phyloP scores from a whole-genome alignment of 192 early-diverging fungal species.

The Coemansia sp. region DNA sequence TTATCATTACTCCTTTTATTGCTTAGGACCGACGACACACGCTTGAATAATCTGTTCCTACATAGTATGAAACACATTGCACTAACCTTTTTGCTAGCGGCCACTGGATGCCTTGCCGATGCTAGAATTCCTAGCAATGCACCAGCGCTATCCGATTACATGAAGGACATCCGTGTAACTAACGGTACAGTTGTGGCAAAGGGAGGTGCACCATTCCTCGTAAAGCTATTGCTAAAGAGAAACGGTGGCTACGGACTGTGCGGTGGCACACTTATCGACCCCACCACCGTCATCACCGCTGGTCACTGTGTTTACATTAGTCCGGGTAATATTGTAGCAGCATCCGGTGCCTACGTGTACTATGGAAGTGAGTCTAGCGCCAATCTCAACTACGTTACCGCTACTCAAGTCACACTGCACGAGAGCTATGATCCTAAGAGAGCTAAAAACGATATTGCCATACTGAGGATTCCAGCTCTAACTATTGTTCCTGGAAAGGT shows the following conservation, averaged over 20 bases:
- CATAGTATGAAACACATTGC: neutral
- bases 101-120: neutral
- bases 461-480: slow-evolving; percentile 24
- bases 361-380: slow-evolving; percentile 18
- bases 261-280: slow-evolving; percentile 45
- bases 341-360: slow-evolving; percentile 19
- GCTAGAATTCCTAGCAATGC: neutral
- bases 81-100: neutral
- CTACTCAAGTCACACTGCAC: slow-evolving; percentile 21
- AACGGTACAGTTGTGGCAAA: slow-evolving; percentile 36
- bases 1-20: neutral
- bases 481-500: slow-evolving; percentile 7
- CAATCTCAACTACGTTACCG: slow-evolving; percentile 14
- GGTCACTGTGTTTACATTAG: slow-evolving; percentile 32
- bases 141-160: neutral
- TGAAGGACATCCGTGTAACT: slow-evolving; percentile 33
- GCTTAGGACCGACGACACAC: neutral
- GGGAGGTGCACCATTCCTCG: slow-evolving; percentile 35
- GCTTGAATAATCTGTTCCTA: neutral
- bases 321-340: neutral
- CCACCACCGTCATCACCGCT: slow-evolving; percentile 38
- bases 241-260: slow-evolving; percentile 18
- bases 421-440: slow-evolving; percentile 22
- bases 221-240: slow-evolving; percentile 13
- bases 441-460: slow-evolving; percentile 43